Conservation (phyloP, 129 eudicot genomes). For the sunflower (Helianthus annuus) region DNA sequence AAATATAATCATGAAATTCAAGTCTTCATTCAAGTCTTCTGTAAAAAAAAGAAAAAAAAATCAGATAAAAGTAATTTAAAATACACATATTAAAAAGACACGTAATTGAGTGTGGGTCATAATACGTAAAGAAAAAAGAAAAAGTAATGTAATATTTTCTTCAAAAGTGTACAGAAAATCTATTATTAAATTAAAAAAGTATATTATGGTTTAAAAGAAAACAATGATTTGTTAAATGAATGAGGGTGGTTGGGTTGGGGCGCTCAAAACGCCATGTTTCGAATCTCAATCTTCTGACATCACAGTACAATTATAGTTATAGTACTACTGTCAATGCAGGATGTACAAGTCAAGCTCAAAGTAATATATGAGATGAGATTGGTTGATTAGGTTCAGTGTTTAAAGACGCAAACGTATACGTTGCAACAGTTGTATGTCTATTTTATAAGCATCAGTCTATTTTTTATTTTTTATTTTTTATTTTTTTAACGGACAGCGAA, state of each 20-base stretch:
- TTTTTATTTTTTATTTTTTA: too few relatives aligned
- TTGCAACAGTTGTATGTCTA: background rate
- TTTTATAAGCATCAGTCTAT: too few relatives aligned
- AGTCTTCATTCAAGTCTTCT: too few relatives aligned
- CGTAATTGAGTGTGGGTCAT: too few relatives aligned
- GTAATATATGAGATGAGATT: constrained; percentile 21
- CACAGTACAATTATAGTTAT: constrained; percentile 25
- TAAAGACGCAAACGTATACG: constrained; percentile 9
- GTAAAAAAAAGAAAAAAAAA: too few relatives aligned
- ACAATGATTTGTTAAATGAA: constrained; percentile 6
- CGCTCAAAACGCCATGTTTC: constrained; percentile 31
- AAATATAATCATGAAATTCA: too few relatives aligned
- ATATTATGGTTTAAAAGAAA: background rate
- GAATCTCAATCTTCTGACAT: constrained; percentile 31
- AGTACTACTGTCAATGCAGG: background rate
- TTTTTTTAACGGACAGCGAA: too few relatives aligned
- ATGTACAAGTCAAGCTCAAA: constrained; percentile 7
- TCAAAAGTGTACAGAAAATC: background rate
- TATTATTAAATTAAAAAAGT: background rate
- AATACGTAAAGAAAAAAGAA: too few relatives aligned
- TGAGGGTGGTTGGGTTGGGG: constrained; percentile 27
- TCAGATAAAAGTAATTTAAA: too few relatives aligned
- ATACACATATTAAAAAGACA: too few relatives aligned
- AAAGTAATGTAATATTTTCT: background rate
- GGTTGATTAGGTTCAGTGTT: constrained; percentile 22